Evolutionary conservation across 495 filamentous ascomycete genomes (phyloP), one percentile per base, ranked within the genome.

Genomic region (Xylaria bambusicola): DNA sequence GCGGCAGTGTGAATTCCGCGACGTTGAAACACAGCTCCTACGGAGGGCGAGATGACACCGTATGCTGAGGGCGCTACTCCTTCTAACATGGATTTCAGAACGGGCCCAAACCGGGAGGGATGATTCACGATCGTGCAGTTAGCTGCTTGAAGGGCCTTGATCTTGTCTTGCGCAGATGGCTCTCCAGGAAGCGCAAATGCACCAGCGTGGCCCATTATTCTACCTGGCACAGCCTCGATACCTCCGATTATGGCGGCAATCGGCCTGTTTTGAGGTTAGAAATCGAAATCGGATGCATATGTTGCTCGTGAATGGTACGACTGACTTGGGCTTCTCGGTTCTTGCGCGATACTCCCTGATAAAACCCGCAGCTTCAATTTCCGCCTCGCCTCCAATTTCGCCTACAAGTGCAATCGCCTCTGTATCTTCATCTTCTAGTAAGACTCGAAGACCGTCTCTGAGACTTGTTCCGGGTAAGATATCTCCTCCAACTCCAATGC

Each of bases 191-290:
- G 78, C 29, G 82, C 78, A 75, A 90, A 90, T 31, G 92, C 92
- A 15, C 92, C 92, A 13, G 91, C 89, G 72, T 96, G 92, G 18
- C 92, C 92, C 91, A 96, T 94, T 33, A 92, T 81, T n/a, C 82
- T 80, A 1, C 88, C 87, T 15, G 77, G 73, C 6, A 80, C 79
- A 33, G 90, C 88, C 33, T 85, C 73, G 31, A 87, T 66, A 1
- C 92, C 92, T 26, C 84, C 90, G 42, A 96, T 76, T 8, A 95
- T 77, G 36, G 86, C 92, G 68, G 90, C 86, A 23, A 96, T 90
- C 0, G 92, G 92, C 64, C 89, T 92, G 61, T 31, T 50, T 6
- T 20, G 0, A 49, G 24, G 18, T 56, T 46, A 27, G 40, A 41
- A 44, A 18, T 62, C 21, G 49, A 24, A n/a, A 21, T 17, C 18